Percentiles rank a stretch among this genome's conserved stretches.
These are phyloP conservation scores for Anacardium occidentale DNA, from an alignment of 345 rosid species.

Conservation along the genomic window DNA sequence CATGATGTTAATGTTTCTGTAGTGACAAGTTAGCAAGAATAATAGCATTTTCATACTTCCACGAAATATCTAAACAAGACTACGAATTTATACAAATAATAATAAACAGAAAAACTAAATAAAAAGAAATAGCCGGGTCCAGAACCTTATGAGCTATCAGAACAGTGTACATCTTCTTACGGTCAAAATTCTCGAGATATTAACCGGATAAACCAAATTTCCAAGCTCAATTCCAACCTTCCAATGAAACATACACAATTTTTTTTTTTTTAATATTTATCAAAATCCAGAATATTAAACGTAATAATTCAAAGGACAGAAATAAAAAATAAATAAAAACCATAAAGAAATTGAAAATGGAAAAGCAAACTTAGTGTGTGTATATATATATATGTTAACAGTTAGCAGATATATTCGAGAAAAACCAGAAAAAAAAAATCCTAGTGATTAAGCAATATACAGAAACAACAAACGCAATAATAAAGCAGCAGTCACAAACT, in stretches of 20 bases:
- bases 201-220: neutral
- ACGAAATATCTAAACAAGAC: neutral
- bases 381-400: neutral
- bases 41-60: neutral
- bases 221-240: neutral
- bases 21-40: neutral
- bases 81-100: neutral
- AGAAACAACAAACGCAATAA: neutral
- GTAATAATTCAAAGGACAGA: neutral
- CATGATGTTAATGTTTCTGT: neutral
- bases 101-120: neutral
- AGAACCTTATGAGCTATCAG: neutral
- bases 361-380: neutral
- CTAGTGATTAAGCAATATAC: neutral
- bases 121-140: neutral
- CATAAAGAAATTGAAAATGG: neutral
- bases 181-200: neutral
- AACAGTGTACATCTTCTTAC: neutral
- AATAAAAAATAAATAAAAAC: neutral
- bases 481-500: neutral
- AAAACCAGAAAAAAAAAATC: neutral
- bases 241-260: neutral
- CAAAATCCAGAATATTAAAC: constrained; percentile 9
- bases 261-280: neutral
- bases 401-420: neutral